A percentile compares a stretch with the other conserved stretches of the same genome.
phyloP scores from a whole-genome alignment of 1,284 basidiomycete genomes.

The Rhodotorula sp. region DNA sequence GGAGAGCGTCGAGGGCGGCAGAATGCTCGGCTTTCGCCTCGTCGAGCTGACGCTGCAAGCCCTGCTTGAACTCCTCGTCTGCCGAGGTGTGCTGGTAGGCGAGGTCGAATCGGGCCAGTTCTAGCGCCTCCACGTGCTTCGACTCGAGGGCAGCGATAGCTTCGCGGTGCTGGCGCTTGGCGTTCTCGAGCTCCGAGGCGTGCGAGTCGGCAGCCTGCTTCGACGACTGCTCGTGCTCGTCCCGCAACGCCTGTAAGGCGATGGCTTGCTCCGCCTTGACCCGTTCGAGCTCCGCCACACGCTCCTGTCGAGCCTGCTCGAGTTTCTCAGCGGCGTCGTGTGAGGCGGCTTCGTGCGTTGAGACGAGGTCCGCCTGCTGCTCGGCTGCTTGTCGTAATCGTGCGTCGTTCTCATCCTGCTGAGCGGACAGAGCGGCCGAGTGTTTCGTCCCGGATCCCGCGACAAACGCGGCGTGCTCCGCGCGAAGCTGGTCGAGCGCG shows the following conservation, averaged over 20 bases:
- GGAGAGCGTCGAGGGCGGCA: neutral
- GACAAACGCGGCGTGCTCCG: conserved; percentile 16
- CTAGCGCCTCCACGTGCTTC: neutral
- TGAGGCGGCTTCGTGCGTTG: neutral
- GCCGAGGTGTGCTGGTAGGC: neutral
- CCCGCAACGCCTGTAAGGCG: conserved; percentile 55
- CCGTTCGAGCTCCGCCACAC: conserved; percentile 66
- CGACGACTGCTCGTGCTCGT: neutral
- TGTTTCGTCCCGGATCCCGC: neutral
- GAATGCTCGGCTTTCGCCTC: neutral
- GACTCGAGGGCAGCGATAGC: neutral
- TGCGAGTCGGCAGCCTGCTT: neutral
- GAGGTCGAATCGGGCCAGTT: neutral
- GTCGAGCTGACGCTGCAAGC: neutral
- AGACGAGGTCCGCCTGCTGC: neutral
- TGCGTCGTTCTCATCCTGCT: neutral
- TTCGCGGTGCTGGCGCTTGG: conserved; percentile 6
- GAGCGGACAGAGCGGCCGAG: neutral
- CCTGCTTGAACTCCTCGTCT: neutral
- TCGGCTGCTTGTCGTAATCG: neutral
- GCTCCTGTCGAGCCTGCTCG: conserved; percentile 48
- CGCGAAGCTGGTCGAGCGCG: conserved; percentile 5
- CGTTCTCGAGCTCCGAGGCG: conserved; percentile 1
- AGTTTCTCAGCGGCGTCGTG: too few relatives aligned
- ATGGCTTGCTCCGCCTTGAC: conserved; percentile 58